Conservation (phyloP, 306 rosid species). For the Glycine latifolia region DNA sequence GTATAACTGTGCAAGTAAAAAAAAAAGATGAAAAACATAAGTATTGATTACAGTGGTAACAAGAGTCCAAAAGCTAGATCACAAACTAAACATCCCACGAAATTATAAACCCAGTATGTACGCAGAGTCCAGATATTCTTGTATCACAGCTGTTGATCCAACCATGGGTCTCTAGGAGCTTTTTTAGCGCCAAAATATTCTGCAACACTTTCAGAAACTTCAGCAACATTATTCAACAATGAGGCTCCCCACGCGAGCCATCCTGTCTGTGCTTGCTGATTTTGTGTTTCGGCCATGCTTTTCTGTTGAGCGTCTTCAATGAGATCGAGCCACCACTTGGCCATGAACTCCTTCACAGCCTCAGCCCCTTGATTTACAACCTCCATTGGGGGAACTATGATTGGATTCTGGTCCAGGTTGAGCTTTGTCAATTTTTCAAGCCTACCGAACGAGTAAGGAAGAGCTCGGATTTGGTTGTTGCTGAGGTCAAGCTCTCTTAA, state of each 20-base stretch:
- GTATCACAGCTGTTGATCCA: slow-evolving; percentile 53
- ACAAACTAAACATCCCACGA: slow-evolving; percentile 27
- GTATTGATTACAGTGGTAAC: not conserved
- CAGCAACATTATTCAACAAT: slow-evolving; percentile 54
- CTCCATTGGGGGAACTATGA: slow-evolving; percentile 53
- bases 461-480: slow-evolving; percentile 63
- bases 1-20: not conserved
- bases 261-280: slow-evolving; percentile 51
- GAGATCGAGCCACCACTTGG: slow-evolving; percentile 48
- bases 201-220: slow-evolving; percentile 50
- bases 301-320: slow-evolving; percentile 51
- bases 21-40: not conserved
- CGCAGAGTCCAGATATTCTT: not conserved
- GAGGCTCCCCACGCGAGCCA: slow-evolving; percentile 63
- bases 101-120: not conserved
- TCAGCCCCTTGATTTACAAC: slow-evolving; percentile 59
- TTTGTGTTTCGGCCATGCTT: slow-evolving; percentile 47
- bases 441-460: slow-evolving; percentile 57
- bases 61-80: not conserved
- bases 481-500: slow-evolving; percentile 59
- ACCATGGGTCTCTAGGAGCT: slow-evolving; percentile 50
- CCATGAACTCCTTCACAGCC: slow-evolving; percentile 62
- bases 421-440: slow-evolving; percentile 58
- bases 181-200: slow-evolving; percentile 55
- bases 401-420: slow-evolving; percentile 63